Evolutionary conservation across 352 stramenopile species (phyloP).

Genomic region (Phytophthora vignae): DNA sequence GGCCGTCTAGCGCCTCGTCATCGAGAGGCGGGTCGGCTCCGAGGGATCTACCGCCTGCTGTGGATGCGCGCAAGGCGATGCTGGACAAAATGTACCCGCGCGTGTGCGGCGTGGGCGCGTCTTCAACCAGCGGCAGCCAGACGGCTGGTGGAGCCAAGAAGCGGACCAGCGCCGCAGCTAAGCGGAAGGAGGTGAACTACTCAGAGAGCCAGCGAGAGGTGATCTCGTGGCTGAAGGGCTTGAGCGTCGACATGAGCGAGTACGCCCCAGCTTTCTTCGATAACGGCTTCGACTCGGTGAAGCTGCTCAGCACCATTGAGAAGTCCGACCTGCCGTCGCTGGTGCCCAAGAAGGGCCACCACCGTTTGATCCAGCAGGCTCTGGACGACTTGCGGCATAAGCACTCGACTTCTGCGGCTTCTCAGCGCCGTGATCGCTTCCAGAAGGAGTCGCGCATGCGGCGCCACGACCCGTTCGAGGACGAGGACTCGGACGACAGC

Average conservation of each 20-base stretch:
- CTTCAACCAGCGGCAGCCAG: slow-evolving; percentile 30
- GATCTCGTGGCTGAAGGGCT: slow-evolving; percentile 70
- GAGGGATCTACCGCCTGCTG: slow-evolving; percentile 19
- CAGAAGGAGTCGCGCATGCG: slow-evolving; percentile 36
- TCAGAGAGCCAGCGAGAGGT: slow-evolving; percentile 83
- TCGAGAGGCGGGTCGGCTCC: slow-evolving; percentile 24
- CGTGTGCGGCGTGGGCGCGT: slow-evolving; percentile 58
- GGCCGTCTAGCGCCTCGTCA: slow-evolving; percentile 32
- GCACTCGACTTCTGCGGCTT: slow-evolving; percentile 61
- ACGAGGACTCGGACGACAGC: slow-evolving; percentile 90
- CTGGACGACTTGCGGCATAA: slow-evolving; percentile 80
- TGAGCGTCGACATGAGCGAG: slow-evolving; percentile 86
- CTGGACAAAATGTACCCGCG: slow-evolving; percentile 86
- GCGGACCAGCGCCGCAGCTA: slow-evolving; percentile 27
- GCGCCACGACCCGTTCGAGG: slow-evolving; percentile 69
- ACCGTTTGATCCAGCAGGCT: slow-evolving; percentile 83
- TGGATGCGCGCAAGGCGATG: slow-evolving; percentile 67
- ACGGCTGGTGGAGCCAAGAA: slow-evolving; percentile 40
- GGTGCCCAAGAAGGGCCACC: slow-evolving; percentile 86
- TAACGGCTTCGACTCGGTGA: slow-evolving; percentile 90
- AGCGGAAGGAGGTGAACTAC: slow-evolving; percentile 60
- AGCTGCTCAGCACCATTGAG: slow-evolving; percentile 82
- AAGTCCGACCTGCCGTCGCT: slow-evolving; percentile 71
- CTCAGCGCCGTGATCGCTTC: slow-evolving; percentile 41
- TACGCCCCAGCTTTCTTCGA: slow-evolving; percentile 89